Base-by-base conservation (phyloP, 768 basidiomycete species). In the Termitomyces heimii region DNA sequence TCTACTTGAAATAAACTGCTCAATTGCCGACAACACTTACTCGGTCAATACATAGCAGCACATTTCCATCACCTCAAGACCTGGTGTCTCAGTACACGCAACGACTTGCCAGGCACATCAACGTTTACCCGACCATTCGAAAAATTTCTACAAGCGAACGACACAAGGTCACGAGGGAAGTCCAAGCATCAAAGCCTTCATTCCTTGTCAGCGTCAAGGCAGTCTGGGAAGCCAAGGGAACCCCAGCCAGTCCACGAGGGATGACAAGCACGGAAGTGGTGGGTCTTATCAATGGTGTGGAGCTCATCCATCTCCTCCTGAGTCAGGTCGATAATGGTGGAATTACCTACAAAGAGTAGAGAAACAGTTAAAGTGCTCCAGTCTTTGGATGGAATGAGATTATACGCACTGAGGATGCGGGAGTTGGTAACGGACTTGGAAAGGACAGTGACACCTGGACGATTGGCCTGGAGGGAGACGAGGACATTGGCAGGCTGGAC, bases 371-470 rank as follows among this genome's bases (percentile, higher is more conserved):
- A 10, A 37, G 5, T 32, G 5, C 1, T 52, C 22, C 28, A 43
- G 34, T 53, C 28, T 47, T n/a, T 12, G 50, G 29, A 46, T 5
- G 12, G 8, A 44, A 7, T 26, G 40, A 31, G 13, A 34, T 5
- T 34, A 37, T 13, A 70, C 78, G 56, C 57, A 81, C 80, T 65
- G 39, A 77, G 70, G 65, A 92, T 86, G 22, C 90, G 84, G 53
- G 76, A 69, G 54, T 80, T 75, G 5, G 84, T 91, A 42, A 92
- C 90, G 5, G 86, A 89, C 74, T 93, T 93, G 24, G 89, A 78
- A 39, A 93, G 74, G 28, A 89, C 89, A 44, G 72, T 79, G 44
- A 85, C 80, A 42, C 78, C 75, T 7, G 77, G 77, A 58, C 78
- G 77, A 72, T 89, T 90, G 26, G 86, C 87, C 62, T 91, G 87